phyloP scores from a whole-genome alignment of 1,139 yeast species.

The Geotrichum europaeum region DNA sequence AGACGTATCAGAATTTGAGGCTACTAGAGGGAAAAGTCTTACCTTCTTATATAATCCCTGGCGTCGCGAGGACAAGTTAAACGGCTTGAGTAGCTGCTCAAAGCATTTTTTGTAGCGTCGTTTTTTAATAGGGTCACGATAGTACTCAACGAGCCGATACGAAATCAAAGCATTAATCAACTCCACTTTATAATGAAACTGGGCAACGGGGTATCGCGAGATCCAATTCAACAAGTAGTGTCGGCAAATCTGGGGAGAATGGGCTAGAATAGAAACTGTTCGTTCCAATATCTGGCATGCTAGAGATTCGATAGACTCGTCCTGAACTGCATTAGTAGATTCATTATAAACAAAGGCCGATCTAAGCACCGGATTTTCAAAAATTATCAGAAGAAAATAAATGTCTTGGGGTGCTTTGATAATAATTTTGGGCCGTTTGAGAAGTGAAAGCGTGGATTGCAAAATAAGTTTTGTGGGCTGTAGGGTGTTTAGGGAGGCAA shows the following conservation, averaged over 20 bases:
- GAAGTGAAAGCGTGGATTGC: slow-evolving; percentile 22
- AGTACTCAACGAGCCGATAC: slow-evolving; percentile 31
- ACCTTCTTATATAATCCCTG: not conserved
- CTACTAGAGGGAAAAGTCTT: not conserved
- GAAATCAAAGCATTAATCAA: slow-evolving; percentile 37
- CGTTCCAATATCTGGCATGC: slow-evolving; percentile 63
- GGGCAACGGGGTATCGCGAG: slow-evolving; percentile 35
- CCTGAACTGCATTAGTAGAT: slow-evolving; percentile 14
- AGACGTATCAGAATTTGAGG: not conserved
- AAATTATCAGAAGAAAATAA: slow-evolving; percentile 29
- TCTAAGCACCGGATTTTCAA: slow-evolving; percentile 32
- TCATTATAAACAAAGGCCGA: slow-evolving; percentile 19
- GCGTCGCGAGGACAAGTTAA: slow-evolving; percentile 7
- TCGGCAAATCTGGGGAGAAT: slow-evolving; percentile 40
- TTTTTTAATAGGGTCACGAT: slow-evolving; percentile 9
- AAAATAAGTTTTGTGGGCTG: slow-evolving; percentile 24
- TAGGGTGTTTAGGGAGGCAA: slow-evolving; percentile 20
- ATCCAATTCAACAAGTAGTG: slow-evolving; percentile 56
- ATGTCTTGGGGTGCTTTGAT: slow-evolving; percentile 26
- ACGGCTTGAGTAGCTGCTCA: not conserved
- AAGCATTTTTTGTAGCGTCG: not conserved
- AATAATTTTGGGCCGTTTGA: slow-evolving; percentile 27
- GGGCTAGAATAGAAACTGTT: slow-evolving; percentile 58
- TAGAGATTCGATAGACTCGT: slow-evolving; percentile 27
- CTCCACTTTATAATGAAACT: slow-evolving; percentile 32